Percentiles rank a stretch among this genome's conserved stretches.
These are phyloP conservation scores for Edhazardia aedis DNA, from an alignment of 371 early-diverging fungal species.

Conservation along the genomic window DNA sequence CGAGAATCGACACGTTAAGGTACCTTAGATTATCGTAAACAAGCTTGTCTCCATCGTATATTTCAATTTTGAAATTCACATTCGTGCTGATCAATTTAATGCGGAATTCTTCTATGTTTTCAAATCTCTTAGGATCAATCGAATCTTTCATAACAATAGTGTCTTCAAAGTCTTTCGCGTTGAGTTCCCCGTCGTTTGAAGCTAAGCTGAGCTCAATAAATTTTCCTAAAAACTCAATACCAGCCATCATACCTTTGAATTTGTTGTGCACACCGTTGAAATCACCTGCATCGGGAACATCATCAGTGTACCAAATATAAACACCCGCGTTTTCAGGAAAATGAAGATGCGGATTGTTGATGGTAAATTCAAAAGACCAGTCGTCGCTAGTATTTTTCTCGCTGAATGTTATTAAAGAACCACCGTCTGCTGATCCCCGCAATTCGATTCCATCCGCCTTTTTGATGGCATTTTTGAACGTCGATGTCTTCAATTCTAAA, in stretches of 20 bases:
- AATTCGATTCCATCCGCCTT: conserved; percentile 17
- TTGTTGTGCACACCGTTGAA: conserved; percentile 30
- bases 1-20: conserved; percentile 8
- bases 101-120: conserved; percentile 30
- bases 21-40: conserved; percentile 43
- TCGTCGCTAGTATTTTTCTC: conserved; percentile 34
- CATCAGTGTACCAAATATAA: conserved; percentile 46
- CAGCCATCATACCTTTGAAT: conserved; percentile 44
- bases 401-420: conserved; percentile 34
- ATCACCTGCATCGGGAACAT: conserved; percentile 24
- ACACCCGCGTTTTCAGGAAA: conserved; percentile 38
- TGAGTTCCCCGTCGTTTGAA: conserved; percentile 33
- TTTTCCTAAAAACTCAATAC: conserved; percentile 41
- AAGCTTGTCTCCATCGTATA: conserved; percentile 37
- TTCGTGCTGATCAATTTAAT: conserved; percentile 44
- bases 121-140: conserved; percentile 38
- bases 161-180: conserved; percentile 9
- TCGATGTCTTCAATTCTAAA: too few species aligned
- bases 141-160: conserved; percentile 33
- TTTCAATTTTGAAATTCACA: conserved; percentile 45
- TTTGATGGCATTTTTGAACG: too few species aligned
- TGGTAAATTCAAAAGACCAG: conserved; percentile 38
- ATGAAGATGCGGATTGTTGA: conserved; percentile 24
- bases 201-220: conserved; percentile 31
- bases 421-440: conserved; percentile 18